phyloP scores from a whole-genome alignment of 192 early-diverging fungal genomes.

The Globomyces pollinis-pini region DNA sequence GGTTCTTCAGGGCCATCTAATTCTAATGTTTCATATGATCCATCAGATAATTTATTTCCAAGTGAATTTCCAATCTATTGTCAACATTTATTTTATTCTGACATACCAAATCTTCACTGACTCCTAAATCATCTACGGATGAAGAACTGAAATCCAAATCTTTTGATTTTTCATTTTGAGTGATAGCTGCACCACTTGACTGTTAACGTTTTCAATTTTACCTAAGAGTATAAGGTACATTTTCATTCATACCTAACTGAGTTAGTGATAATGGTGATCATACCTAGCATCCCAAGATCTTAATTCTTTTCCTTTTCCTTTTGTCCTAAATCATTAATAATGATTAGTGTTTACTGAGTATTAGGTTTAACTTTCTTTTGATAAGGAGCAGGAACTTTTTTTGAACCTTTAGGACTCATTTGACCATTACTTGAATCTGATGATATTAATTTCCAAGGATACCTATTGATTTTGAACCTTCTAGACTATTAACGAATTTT shows the following conservation, averaged over 20 bases:
- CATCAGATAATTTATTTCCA: conserved; percentile 21
- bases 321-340: too few species aligned
- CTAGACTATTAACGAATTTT: background rate
- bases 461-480: background rate
- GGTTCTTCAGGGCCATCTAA: conserved; percentile 17
- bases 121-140: too few species aligned
- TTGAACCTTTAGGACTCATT: too few species aligned
- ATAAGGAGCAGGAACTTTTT: background rate
- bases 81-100: background rate
- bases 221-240: too few species aligned
- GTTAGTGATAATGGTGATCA: too few species aligned
- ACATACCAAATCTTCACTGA: background rate
- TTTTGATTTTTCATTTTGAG: background rate
- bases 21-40: conserved; percentile 67
- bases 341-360: too few species aligned
- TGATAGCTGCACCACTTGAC: background rate
- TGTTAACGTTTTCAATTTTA: too few species aligned
- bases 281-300: conserved; percentile 1
- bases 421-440: too few species aligned
- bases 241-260: too few species aligned
- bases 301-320: background rate
- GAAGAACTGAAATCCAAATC: conserved; percentile 2
- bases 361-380: conserved; percentile 3
- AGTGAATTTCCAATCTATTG: background rate
- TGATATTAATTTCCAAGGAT: too few species aligned